Evolutionary conservation across 345 rosid species (phyloP).

Genomic region (Syzygium jambos): DNA sequence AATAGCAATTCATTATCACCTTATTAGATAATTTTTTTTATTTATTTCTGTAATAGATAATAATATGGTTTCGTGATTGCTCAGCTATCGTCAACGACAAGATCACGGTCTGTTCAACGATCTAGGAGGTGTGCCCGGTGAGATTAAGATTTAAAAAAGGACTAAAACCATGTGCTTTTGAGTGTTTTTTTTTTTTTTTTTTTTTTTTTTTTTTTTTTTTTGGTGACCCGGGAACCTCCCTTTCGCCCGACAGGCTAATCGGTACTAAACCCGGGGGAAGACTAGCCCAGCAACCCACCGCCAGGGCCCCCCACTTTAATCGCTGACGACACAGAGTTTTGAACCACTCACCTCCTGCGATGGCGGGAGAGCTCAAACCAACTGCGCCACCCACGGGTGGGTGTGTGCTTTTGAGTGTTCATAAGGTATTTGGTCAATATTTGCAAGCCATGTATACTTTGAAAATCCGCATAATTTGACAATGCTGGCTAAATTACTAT

Average conservation of each 20-base stretch:
- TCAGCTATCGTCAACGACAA: neutral
- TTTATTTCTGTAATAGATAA: neutral
- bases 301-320: too few relatives aligned
- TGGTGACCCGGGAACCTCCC: too few relatives aligned
- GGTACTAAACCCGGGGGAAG: too few relatives aligned
- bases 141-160: neutral
- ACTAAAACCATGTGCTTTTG: neutral
- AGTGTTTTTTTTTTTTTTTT: too few relatives aligned
- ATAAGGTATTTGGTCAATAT: neutral
- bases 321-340: too few relatives aligned
- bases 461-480: neutral
- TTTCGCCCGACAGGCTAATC: too few relatives aligned
- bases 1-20: neutral
- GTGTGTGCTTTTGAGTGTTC: neutral
- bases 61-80: neutral
- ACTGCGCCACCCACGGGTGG: too few relatives aligned
- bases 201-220: too few relatives aligned
- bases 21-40: too few relatives aligned
- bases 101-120: neutral
- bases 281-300: too few relatives aligned
- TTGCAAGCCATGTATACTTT: neutral
- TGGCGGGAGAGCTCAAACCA: too few relatives aligned
- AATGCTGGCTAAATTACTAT: neutral
- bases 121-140: neutral
- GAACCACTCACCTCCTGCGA: too few relatives aligned